These are phyloP conservation scores for Hanseniaspora thailandica DNA, from an alignment of 805 yeast species.

Conservation along the genomic window DNA sequence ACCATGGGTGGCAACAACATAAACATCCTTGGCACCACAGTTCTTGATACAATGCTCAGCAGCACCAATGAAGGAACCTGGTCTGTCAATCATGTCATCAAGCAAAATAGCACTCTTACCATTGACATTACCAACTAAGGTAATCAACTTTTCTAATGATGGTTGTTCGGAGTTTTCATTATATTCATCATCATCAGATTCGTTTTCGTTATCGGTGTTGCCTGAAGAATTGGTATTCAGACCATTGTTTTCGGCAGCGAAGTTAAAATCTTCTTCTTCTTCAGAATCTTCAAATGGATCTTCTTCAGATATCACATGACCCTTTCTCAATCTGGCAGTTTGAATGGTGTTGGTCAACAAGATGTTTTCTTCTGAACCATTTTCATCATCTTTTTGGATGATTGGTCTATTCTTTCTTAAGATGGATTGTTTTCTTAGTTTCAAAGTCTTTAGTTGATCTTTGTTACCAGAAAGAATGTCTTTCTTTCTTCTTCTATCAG, in stretches of 20 bases:
- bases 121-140: slow-evolving; percentile 91
- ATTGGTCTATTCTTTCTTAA: slow-evolving; percentile 36
- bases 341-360: slow-evolving; percentile 71
- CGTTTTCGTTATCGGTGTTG: slow-evolving; percentile 30
- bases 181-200: slow-evolving; percentile 80
- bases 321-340: slow-evolving; percentile 90
- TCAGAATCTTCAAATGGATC: slow-evolving; percentile 30
- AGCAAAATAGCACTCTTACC: slow-evolving; percentile 83
- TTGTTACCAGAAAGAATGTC: slow-evolving; percentile 41
- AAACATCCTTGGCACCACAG: slow-evolving; percentile 90
- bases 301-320: slow-evolving; percentile 85
- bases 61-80: slow-evolving; percentile 86
- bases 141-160: slow-evolving; percentile 67
- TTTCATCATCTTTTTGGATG: slow-evolving; percentile 34
- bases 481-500: slow-evolving; percentile 85
- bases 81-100: slow-evolving; percentile 96
- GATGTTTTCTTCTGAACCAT: slow-evolving; percentile 51
- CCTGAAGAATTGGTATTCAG: slow-evolving; percentile 25
- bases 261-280: slow-evolving; percentile 19
- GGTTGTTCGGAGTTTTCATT: slow-evolving; percentile 42
- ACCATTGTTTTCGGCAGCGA: slow-evolving; percentile 23
- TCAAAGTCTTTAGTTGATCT: slow-evolving; percentile 28
- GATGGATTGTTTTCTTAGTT: slow-evolving; percentile 39
- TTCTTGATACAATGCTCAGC: slow-evolving; percentile 93
- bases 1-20: slow-evolving; percentile 92